These are phyloP conservation scores for Rosa lucieae DNA, from an alignment of 306 rosid species.

Conservation along the genomic window DNA sequence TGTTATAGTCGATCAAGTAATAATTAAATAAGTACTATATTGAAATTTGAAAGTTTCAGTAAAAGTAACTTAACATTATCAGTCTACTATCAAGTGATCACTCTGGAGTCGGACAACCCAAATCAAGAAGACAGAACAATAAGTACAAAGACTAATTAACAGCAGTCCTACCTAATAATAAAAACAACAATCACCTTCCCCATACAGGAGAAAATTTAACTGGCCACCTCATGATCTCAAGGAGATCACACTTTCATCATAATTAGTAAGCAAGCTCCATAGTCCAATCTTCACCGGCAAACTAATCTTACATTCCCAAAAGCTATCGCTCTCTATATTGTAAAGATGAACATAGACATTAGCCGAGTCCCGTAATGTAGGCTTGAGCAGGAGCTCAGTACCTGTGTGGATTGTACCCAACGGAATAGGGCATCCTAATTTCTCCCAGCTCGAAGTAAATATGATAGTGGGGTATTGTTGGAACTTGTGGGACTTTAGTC, in stretches of 20 bases:
- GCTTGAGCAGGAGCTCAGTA: not conserved
- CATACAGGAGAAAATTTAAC: not conserved
- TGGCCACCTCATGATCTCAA: not conserved
- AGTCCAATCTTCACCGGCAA: not conserved
- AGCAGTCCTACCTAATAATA: not conserved
- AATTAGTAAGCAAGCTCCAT: not conserved
- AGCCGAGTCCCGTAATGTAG: not conserved
- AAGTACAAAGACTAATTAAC: not conserved
- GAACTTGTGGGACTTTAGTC: too few relatives aligned
- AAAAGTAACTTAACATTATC: not conserved
- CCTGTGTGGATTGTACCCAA: not conserved
- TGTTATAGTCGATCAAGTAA: not conserved
- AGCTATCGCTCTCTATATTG: not conserved
- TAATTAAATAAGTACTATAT: too few relatives aligned
- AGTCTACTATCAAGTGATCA: not conserved
- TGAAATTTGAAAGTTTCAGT: not conserved
- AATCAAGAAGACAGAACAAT: not conserved
- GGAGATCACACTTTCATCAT: not conserved
- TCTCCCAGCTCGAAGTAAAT: not conserved
- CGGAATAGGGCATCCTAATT: not conserved
- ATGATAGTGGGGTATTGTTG: too few relatives aligned
- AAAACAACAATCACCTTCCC: not conserved
- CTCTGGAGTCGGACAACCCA: not conserved
- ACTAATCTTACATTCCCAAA: not conserved
- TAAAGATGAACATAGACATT: not conserved